A percentile compares a stretch with the other conserved stretches of the same genome.
Conservation (phyloP, 306 rosid genomes). For the Glycine soja region DNA sequence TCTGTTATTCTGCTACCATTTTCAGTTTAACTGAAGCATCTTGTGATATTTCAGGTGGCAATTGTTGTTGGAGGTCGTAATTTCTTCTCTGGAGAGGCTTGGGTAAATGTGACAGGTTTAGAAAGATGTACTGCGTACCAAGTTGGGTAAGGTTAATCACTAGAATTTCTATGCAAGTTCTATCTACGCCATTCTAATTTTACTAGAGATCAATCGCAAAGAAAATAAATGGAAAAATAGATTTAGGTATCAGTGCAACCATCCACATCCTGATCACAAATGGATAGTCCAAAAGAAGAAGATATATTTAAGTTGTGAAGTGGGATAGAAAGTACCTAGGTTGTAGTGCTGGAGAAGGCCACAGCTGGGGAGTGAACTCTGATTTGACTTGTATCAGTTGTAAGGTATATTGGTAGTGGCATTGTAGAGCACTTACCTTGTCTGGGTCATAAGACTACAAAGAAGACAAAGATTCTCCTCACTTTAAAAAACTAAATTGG, state of each 20-base stretch:
- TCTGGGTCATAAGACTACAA: constrained; percentile 9
- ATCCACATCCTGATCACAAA: constrained; percentile 25
- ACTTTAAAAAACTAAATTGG: constrained; percentile 31
- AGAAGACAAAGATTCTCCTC: constrained; percentile 4
- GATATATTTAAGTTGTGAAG: constrained; percentile 21
- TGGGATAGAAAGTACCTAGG: constrained; percentile 21
- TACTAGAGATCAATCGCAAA: constrained; percentile 8
- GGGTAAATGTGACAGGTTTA: constrained; percentile 88
- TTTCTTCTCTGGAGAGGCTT: constrained; percentile 93
- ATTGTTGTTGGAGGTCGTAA: constrained; percentile 95
- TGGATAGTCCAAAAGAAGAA: constrained; percentile 20
- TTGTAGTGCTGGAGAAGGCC: constrained; percentile 21
- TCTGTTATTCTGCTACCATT: constrained; percentile 21
- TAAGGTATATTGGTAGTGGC: constrained; percentile 34
- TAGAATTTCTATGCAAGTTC: constrained; percentile 21
- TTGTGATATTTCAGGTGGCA: constrained; percentile 69
- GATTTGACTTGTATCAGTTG: constrained; percentile 4
- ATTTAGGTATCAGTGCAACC: constrained; percentile 3
- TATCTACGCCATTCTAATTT: constrained; percentile 25
- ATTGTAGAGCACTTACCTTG: constrained; percentile 25
- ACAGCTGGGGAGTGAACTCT: constrained; percentile 14
- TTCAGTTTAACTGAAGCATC: constrained; percentile 42
- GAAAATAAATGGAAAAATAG: constrained; percentile 35
- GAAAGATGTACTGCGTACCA: constrained; percentile 94
- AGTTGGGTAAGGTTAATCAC: constrained; percentile 76